Conservation (phyloP, 495 filamentous ascomycete genomes). For the Aspergillus diversus region DNA sequence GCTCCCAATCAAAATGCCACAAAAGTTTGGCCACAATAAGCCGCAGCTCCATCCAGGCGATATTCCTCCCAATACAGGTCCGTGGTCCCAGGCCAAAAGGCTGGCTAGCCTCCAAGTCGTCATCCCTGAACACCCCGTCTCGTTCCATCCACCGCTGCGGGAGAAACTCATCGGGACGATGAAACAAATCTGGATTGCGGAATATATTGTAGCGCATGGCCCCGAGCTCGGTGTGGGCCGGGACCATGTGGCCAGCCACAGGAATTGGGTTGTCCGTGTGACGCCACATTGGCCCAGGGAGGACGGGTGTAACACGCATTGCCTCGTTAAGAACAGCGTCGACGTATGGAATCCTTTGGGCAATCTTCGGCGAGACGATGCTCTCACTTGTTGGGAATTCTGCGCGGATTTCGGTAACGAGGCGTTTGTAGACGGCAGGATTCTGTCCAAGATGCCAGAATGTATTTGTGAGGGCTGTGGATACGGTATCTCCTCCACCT, state of each 20-base stretch:
- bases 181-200: constrained; percentile 10
- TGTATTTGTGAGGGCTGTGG: constrained; percentile 12
- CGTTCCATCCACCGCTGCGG: constrained; percentile 22
- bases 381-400: constrained; percentile 14
- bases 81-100: constrained; percentile 29
- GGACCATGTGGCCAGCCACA: constrained; percentile 17
- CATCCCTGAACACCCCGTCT: constrained; percentile 13
- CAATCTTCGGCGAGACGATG: constrained; percentile 14
- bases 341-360: constrained; percentile 13
- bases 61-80: constrained; percentile 33
- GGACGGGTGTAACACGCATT: constrained; percentile 21
- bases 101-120: constrained; percentile 23
- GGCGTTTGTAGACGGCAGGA: constrained; percentile 7
- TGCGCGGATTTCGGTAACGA: constrained; percentile 6
- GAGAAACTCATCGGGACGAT: constrained; percentile 15
- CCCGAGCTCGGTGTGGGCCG: constrained; percentile 4
- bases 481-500: constrained; percentile 7
- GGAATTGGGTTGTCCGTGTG: constrained; percentile 22
- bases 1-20: constrained; percentile 47
- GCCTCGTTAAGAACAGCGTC: constrained; percentile 16
- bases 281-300: constrained; percentile 6
- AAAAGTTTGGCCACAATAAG: constrained; percentile 49
- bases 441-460: constrained; percentile 18
- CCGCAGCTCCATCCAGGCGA: constrained; percentile 54
- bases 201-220: constrained; percentile 16